These are phyloP conservation scores for Hippophae tibetana DNA, from an alignment of 306 rosid genomes.

Conservation along the genomic window DNA sequence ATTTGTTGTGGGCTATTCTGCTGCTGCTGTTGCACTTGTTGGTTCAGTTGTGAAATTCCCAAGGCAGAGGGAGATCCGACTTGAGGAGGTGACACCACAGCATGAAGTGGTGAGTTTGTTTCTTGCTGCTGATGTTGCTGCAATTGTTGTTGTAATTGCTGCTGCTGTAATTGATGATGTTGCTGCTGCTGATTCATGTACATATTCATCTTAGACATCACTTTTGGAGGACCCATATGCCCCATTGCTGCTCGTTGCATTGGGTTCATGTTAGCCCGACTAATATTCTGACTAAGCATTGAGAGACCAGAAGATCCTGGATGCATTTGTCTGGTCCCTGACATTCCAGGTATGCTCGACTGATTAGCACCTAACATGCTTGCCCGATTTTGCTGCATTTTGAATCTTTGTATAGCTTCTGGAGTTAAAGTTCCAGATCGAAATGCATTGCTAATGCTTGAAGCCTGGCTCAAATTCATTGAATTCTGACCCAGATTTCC, in stretches of 20 bases:
- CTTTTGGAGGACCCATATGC: constrained; percentile 86
- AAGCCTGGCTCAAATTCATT: constrained; percentile 47
- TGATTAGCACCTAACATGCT: constrained; percentile 55
- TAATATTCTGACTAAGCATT: constrained; percentile 55
- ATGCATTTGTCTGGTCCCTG: constrained; percentile 71
- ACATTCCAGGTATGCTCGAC: constrained; percentile 48
- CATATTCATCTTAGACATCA: constrained; percentile 45
- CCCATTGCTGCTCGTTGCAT: constrained; percentile 60
- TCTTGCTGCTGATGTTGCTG: constrained; percentile 59
- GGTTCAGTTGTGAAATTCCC: constrained; percentile 68
- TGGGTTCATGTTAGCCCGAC: constrained; percentile 43
- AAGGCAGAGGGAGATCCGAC: constrained; percentile 87
- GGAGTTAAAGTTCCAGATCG: constrained; percentile 39
- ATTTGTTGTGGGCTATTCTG: constrained; percentile 71
- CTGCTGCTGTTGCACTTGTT: constrained; percentile 57
- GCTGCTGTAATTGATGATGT: constrained; percentile 25
- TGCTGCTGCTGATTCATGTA: constrained; percentile 60
- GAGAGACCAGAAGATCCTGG: constrained; percentile 53
- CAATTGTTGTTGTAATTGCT: constrained; percentile 13
- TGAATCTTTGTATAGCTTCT: constrained; percentile 32
- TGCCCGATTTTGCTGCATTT: constrained; percentile 39
- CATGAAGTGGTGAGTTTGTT: constrained; percentile 57
- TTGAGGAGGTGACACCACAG: constrained; percentile 76
- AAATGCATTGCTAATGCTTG: constrained; percentile 42
- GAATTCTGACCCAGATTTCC: constrained; percentile 71